Conservation (phyloP, 345 rosid species). For the Populus deltoides region DNA sequence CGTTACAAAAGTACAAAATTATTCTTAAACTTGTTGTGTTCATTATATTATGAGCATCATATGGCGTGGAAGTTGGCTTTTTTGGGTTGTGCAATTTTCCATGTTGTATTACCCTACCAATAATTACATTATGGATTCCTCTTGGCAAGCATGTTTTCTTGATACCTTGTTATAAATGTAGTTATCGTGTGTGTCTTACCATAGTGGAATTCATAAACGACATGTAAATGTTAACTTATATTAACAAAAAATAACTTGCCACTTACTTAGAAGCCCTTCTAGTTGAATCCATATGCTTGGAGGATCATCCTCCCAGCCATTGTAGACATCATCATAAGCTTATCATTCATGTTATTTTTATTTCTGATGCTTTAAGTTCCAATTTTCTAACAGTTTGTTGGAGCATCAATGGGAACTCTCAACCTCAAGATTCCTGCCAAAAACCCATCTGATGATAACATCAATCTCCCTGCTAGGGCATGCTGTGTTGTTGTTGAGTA, state of each 20-base stretch:
- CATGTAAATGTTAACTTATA: background rate
- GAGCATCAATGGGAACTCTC: slow-evolving; percentile 91
- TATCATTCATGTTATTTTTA: background rate
- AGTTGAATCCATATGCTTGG: background rate
- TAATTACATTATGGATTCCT: background rate
- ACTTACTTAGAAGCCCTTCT: background rate
- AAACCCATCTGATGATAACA: slow-evolving; percentile 32
- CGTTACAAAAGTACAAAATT: slow-evolving; percentile 65
- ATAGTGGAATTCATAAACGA: background rate
- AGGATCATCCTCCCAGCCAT: background rate
- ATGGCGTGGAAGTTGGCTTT: background rate
- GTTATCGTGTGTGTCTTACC: background rate
- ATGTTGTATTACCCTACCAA: background rate
- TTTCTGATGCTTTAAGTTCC: background rate
- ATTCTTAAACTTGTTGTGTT: slow-evolving; percentile 9
- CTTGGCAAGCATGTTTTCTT: background rate
- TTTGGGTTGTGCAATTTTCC: slow-evolving; percentile 2
- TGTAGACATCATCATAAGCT: background rate
- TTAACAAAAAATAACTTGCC: background rate
- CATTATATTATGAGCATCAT: background rate
- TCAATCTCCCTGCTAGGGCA: slow-evolving; percentile 56
- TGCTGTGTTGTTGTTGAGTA: slow-evolving; percentile 92
- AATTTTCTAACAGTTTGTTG: slow-evolving; percentile 58
- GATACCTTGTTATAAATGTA: background rate
- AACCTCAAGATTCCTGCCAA: slow-evolving; percentile 70